Percentiles rank a stretch among this genome's conserved stretches.
These are phyloP conservation scores for Erodium trifolium DNA, from an alignment of 441 rosid genomes.

Conservation along the genomic window DNA sequence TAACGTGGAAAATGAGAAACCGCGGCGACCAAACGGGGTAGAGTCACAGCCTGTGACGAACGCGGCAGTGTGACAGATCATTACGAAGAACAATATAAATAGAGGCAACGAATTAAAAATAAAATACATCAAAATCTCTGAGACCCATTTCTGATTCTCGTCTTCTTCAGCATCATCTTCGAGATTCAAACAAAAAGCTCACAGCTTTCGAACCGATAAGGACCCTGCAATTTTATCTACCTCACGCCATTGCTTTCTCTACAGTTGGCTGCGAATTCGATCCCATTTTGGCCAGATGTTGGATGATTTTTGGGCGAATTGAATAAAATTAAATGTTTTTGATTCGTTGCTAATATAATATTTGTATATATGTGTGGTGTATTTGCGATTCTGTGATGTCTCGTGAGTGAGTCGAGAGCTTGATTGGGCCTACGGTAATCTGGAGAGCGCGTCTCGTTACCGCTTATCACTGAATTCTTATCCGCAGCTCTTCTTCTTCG, in stretches of 20 bases:
- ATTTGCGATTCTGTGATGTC: background rate
- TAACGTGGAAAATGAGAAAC: constrained; percentile 1
- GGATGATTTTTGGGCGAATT: background rate
- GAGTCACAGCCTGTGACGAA: constrained; percentile 2
- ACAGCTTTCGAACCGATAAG: background rate
- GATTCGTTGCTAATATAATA: too few relatives aligned
- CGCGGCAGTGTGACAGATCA: background rate
- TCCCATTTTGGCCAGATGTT: background rate
- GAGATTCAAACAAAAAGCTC: background rate
- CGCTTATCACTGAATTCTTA: constrained; percentile 45
- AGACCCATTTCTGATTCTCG: background rate
- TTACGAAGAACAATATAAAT: background rate
- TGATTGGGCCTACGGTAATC: constrained; percentile 45
- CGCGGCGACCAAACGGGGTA: background rate
- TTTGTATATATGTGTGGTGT: background rate
- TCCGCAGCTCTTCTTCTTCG: constrained; percentile 16
- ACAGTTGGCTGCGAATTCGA: background rate
- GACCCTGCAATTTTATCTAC: background rate
- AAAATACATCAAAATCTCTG: background rate
- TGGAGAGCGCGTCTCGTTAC: constrained; percentile 23
- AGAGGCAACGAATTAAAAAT: background rate
- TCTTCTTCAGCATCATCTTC: background rate
- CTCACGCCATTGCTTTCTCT: background rate
- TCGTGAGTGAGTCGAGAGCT: too few relatives aligned
- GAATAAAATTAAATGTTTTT: too few relatives aligned